These are phyloP conservation scores for Tephrocybe sp. DNA, from an alignment of 768 basidiomycete genomes.

Conservation along the genomic window DNA sequence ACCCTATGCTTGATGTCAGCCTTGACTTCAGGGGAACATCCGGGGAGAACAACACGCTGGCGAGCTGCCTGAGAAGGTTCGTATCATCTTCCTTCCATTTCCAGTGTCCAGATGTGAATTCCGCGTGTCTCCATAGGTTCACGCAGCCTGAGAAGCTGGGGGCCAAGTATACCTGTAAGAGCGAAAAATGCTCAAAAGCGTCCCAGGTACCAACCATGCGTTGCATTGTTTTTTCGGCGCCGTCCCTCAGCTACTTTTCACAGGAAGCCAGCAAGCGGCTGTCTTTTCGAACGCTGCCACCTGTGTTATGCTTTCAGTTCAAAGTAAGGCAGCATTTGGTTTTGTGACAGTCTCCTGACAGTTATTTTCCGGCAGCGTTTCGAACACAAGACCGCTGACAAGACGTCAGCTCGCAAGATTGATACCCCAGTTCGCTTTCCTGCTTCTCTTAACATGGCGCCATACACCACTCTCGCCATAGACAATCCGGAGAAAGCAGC, in stretches of 20 bases:
- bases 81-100: conserved; percentile 16
- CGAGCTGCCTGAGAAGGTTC: conserved; percentile 73
- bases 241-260: conserved; percentile 1
- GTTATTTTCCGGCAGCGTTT: conserved; percentile 62
- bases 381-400: conserved; percentile 80
- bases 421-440: conserved; percentile 84
- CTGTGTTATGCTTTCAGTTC: conserved; percentile 92
- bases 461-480: conserved; percentile 71
- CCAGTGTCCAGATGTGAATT: not conserved
- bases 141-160: conserved; percentile 85
- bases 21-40: conserved; percentile 71
- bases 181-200: conserved; percentile 70
- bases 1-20: conserved; percentile 90
- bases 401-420: conserved; percentile 78
- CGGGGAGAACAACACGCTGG: conserved; percentile 63
- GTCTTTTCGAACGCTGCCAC: conserved; percentile 82
- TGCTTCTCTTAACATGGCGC: conserved; percentile 82
- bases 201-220: conserved; percentile 47
- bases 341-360: not conserved
- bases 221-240: not conserved
- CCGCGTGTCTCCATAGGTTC: conserved; percentile 47
- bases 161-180: conserved; percentile 71
- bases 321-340: conserved; percentile 53
- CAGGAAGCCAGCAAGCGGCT: conserved; percentile 84
- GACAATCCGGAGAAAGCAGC: conserved; percentile 49